Evolutionary conservation across 345 rosid species (phyloP), one percentile per base, ranked within the genome.

Genomic region (Brassica incana): DNA sequence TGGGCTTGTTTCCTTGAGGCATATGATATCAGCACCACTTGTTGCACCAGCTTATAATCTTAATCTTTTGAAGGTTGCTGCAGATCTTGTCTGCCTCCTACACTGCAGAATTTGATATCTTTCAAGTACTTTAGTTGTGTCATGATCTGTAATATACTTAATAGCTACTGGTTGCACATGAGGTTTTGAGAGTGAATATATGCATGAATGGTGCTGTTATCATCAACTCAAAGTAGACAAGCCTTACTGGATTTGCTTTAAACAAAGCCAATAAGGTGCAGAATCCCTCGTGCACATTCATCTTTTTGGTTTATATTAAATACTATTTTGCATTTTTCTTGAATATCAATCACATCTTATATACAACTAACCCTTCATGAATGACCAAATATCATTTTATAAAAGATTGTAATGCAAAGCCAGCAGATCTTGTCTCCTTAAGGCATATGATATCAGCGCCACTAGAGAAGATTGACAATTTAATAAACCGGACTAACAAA

Each of bases 11-110:
- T 67, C 56, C 3, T 11, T 67, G 18, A 23, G 48, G 43, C 43
- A 50, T 69, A 69, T 50, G 35, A 50, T 69, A 50, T 50, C 18
- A 69, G 27, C 73, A n/a, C 14, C 30, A 68, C 61, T 48, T 61
- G 61, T 30, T 50, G 23, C 61, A 50, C 40, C 59, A 45, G 54
- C 16, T 48, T 48, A 68, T 65, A 35, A 64, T 65, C 72, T 69
- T 29, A 48, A 69, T 20, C 18, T 52, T 48, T 60, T 30, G 62
- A 29, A 29, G 73, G 23, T 9, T 71, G 6, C 11, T 16, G n/a
- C 75, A 35, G 52, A 58, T 71, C 32, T 56, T 71, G 75, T 71
- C 75, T 71, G 75, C 65, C 33, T 71, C 33, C 75, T 71, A 59
- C 75, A 71, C 27, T 33, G 66, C 75, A 71, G 38, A 33, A 11